These are phyloP conservation scores for Pleurotus eryngii DNA, from an alignment of 768 basidiomycete species.

Conservation along the genomic window DNA sequence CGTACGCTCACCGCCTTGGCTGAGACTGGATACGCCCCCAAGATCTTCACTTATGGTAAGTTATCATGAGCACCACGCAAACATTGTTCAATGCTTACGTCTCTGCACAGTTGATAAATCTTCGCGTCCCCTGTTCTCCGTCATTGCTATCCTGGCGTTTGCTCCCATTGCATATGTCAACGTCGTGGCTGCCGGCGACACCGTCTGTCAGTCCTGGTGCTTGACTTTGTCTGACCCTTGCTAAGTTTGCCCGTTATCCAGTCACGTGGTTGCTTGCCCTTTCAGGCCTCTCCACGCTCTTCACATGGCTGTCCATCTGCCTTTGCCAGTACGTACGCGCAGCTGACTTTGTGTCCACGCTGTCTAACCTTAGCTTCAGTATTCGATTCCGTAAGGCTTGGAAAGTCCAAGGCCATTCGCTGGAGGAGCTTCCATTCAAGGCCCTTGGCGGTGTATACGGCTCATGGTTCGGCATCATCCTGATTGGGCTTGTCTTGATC, in stretches of 20 bases:
- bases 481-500: slow-evolving; percentile 37
- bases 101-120: slow-evolving; percentile 37
- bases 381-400: slow-evolving; percentile 45
- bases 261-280: slow-evolving; percentile 43
- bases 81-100: neutral
- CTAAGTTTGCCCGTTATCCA: slow-evolving; percentile 10
- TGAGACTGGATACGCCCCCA: slow-evolving; percentile 46
- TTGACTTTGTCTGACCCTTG: neutral
- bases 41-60: slow-evolving; percentile 34
- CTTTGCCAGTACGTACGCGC: slow-evolving; percentile 37
- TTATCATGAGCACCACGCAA: neutral
- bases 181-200: slow-evolving; percentile 28
- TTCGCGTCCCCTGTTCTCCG: slow-evolving; percentile 40
- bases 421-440: slow-evolving; percentile 42
- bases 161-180: slow-evolving; percentile 41
- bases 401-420: slow-evolving; percentile 39
- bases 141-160: slow-evolving; percentile 32
- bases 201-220: slow-evolving; percentile 30
- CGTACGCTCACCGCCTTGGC: slow-evolving; percentile 43
- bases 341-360: neutral
- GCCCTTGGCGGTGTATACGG: slow-evolving; percentile 42
- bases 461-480: slow-evolving; percentile 42
- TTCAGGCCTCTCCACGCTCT: slow-evolving; percentile 44
- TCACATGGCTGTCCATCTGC: slow-evolving; percentile 44
- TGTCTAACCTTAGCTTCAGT: slow-evolving; percentile 15